Evolutionary conservation across 495 filamentous ascomycete genomes (phyloP), one percentile per base, ranked within the genome.

Genomic region (Sabuloglossum arenarium): DNA sequence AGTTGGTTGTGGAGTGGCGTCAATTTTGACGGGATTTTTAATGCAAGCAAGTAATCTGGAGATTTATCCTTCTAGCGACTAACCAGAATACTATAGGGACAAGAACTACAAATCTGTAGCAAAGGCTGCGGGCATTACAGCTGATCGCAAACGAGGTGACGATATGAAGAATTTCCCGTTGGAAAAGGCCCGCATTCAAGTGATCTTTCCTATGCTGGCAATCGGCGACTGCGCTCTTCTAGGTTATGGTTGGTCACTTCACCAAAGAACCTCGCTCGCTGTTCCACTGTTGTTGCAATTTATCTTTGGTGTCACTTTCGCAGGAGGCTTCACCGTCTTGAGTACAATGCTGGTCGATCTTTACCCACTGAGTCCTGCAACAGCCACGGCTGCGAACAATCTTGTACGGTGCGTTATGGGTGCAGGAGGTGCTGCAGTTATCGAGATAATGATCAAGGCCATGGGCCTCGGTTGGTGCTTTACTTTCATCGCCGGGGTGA

Each of bases 91-190:
- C 10, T 14, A 45, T 29, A 54, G 30, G 0, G 34, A 39, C 34
- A 39, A 39, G 34, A 8, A 16, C 8, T 39, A 39, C 16, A 39
- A 39, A 16, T 8, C 34, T 8, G 16, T 67, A 67, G 11, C 62
- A 9, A 2, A 1, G n/a, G 3, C 25, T 4, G n/a, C 72, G 4
- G 71, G 72, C 2, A 63, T 82, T 28, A 69, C 68, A 2, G 62
- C 79, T 25, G 69, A 75, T 24, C 70, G 69, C 34, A 73, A 72
- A 51, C 72, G 73, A 1, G 70, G 73, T 12, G 70, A 73, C 39
- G 73, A 81, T 54, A 64, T 80, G 16, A 60, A 61, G 1, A 66
- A 71, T 4, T 85, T 82, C 39, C 81, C 81, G 8, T 76, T 85
- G 45, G 81, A 85, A 59, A 71, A 74, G 53, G 80, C 79, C 6